Evolutionary conservation across 192 early-diverging fungal genomes (phyloP).

Genomic region (Jimgerdemannia flammicorona): DNA sequence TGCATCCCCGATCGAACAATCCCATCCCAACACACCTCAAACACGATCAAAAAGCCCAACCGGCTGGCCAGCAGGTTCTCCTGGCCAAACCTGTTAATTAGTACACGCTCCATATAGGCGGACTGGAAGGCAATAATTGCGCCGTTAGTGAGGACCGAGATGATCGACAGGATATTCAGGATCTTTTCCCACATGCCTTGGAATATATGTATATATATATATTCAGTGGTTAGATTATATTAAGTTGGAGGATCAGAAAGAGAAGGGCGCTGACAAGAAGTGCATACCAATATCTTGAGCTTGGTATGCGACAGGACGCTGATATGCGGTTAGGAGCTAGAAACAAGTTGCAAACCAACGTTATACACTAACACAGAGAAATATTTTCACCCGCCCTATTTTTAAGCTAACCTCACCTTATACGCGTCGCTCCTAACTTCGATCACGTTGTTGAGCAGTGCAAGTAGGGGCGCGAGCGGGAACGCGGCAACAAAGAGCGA

Average conservation of each 20-base stretch:
- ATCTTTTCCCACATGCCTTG: slow-evolving; percentile 38
- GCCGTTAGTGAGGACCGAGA: slow-evolving; percentile 38
- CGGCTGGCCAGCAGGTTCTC: slow-evolving; percentile 15
- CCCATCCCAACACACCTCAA: slow-evolving; percentile 7
- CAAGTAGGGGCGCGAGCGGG: slow-evolving; percentile 67
- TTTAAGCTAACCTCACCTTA: slow-evolving; percentile 16
- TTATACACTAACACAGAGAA: neutral
- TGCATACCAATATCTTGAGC: slow-evolving; percentile 38
- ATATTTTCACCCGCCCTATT: neutral
- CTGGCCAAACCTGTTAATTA: slow-evolving; percentile 7
- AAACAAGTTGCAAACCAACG: neutral
- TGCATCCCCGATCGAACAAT: too few species aligned
- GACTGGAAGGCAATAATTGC: slow-evolving; percentile 40
- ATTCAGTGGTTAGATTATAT: neutral
- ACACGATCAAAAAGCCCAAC: slow-evolving; percentile 34
- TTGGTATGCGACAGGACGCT: slow-evolving; percentile 22
- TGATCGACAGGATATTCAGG: slow-evolving; percentile 24
- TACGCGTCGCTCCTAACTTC: slow-evolving; percentile 59
- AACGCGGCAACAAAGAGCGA: slow-evolving; percentile 61
- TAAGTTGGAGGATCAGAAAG: neutral
- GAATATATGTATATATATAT: neutral
- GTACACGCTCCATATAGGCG: slow-evolving; percentile 21
- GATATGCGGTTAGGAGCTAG: slow-evolving; percentile 18
- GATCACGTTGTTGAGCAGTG: slow-evolving; percentile 51
- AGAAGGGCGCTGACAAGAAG: neutral